Evolutionary conservation across 164 flowering plant genomes (phyloP).

Genomic region (Litsea cubeba): DNA sequence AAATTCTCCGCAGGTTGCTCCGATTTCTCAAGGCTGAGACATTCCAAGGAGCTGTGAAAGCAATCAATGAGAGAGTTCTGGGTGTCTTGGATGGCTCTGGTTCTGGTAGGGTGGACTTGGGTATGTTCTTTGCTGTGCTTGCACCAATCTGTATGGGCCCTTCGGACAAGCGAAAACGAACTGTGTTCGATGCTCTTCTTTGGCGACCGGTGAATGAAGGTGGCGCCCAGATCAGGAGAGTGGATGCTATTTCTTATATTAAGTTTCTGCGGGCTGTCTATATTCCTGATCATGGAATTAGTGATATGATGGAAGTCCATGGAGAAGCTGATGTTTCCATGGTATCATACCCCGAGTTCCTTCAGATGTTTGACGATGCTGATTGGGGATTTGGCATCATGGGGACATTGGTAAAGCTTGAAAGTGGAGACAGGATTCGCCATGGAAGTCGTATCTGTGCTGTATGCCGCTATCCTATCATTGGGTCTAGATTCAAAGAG

Average conservation of each 20-base stretch:
- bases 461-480: slow-evolving; percentile 83
- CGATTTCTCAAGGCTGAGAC: slow-evolving; percentile 81
- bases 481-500: slow-evolving; percentile 92
- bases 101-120: slow-evolving; percentile 83
- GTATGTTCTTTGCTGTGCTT: slow-evolving; percentile 82
- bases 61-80: slow-evolving; percentile 80
- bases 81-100: slow-evolving; percentile 67
- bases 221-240: slow-evolving; percentile 50
- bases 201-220: slow-evolving; percentile 88
- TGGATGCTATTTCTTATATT: slow-evolving; percentile 63
- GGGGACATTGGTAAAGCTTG: slow-evolving; percentile 75
- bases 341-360: slow-evolving; percentile 69
- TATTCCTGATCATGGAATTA: slow-evolving; percentile 63
- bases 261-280: slow-evolving; percentile 76
- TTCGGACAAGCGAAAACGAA: slow-evolving; percentile 65
- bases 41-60: slow-evolving; percentile 89
- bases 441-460: slow-evolving; percentile 75
- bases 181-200: slow-evolving; percentile 84
- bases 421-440: slow-evolving; percentile 71
- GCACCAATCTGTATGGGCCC: slow-evolving; percentile 83
- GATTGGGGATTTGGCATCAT: slow-evolving; percentile 96
- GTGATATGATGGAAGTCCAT: slow-evolving; percentile 77
- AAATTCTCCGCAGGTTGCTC: slow-evolving; percentile 61
- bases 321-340: slow-evolving; percentile 59
- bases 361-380: slow-evolving; percentile 76